phyloP scores from a whole-genome alignment of 2,329 filamentous ascomycete genomes.

The Aureobasidium sp. region DNA sequence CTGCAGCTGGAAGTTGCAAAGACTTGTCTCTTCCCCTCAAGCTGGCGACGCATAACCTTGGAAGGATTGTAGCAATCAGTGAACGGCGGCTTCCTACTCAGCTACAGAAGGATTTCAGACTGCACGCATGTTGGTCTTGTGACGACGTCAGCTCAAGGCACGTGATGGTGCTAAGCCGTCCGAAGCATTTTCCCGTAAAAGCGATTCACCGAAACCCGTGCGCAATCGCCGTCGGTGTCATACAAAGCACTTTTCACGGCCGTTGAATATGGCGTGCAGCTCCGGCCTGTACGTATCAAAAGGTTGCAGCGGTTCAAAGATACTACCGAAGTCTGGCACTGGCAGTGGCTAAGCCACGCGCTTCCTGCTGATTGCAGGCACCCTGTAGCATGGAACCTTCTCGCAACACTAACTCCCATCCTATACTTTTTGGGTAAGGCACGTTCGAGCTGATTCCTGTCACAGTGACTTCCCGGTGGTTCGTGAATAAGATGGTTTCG shows the following conservation, averaged over 20 bases:
- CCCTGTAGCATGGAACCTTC: background rate
- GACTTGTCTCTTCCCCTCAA: too few relatives aligned
- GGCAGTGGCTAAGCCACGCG: background rate
- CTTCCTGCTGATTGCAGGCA: background rate
- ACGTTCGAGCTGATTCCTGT: background rate
- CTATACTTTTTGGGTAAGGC: background rate
- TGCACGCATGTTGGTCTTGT: background rate
- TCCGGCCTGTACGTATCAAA: background rate
- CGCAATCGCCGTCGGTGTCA: background rate
- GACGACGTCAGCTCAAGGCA: background rate
- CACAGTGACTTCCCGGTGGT: background rate
- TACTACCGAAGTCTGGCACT: background rate
- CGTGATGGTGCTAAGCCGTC: background rate
- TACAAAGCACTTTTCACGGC: background rate
- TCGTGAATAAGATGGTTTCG: background rate
- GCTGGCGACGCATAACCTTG: too few relatives aligned
- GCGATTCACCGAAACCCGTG: background rate
- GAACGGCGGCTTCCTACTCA: background rate
- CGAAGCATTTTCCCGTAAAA: background rate
- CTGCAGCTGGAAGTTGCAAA: too few relatives aligned
- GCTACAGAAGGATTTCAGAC: background rate
- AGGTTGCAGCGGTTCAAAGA: background rate
- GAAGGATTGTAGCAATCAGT: background rate
- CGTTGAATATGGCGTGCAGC: background rate
- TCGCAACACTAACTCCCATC: background rate